Evolutionary conservation across 208 protist species (phyloP), one percentile per base, ranked within the genome.

Genomic region (Leishmania martiniquensis): DNA sequence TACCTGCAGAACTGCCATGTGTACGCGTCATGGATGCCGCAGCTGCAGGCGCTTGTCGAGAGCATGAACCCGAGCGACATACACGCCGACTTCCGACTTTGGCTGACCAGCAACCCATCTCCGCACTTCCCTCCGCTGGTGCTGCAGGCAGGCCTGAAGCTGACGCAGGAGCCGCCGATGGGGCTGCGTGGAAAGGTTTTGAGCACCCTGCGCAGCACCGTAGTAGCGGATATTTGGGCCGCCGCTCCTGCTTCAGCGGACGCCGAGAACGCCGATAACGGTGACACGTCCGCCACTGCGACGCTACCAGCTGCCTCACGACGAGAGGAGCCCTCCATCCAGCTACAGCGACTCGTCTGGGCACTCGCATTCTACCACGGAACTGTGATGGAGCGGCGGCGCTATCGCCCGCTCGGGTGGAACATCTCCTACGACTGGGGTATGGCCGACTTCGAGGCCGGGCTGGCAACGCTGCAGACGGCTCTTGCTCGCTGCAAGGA

Each of bases 1-100:
- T 98, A 97, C 77, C 87, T 99, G 59, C 95, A 99, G 87, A 99
- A 99, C 81, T 99, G 97, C 86, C 97, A 99, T 90, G 92, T 99
- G 66, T 96, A 96, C 85, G 87, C 89, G 20, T 97, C 92, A 25
- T 99, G 97, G 97, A 98, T 99, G 95, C 93, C 97, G 45, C 83
- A 79, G 71, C 93, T 99, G 44, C 96, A 98, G 86, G 84, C 84
- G 45, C 87, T 97, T 54, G 83, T 99, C 20, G 95, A 98, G 78
- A 87, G 87, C 42, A 84, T 98, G 72, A 84, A 90, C 59, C 82
- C 86, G 15, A 77, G 66, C 17, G 85, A 93, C 71, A 88, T 91
- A 1, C 93, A 98, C 84, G 85, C 85, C 44, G 91, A 98, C 73
- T 99, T 99, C 87, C 85, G 98, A 52, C 87, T 99, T 51, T 99